Base-by-base conservation (phyloP, 495 filamentous ascomycete genomes). In the Neurospora africana region DNA sequence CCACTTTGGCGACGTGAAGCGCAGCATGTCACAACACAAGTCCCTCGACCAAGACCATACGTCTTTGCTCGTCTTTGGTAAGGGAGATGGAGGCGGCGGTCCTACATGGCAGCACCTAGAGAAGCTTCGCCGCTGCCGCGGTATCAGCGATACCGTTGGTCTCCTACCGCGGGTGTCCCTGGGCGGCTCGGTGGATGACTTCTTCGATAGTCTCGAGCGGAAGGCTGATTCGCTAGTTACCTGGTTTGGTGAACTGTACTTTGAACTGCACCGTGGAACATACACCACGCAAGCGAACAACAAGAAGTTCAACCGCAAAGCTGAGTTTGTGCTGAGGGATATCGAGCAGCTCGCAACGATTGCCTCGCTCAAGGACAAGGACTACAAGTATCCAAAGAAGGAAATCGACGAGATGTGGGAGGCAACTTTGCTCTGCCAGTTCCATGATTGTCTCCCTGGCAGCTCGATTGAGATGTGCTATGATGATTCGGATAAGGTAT, bases 251-350 rank as follows among this genome's bases (percentile, higher is more conserved):
- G 95, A 99, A 83, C 88, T 99, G 27, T 99, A 99, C 80, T 95
- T 99, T 76, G 95, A 99, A 81, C 86, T 98, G 33, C 95, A 99
- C 78, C 91, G 95, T 69, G 95, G 95, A 69, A 97, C 93, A 9
- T 98, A 98, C 82, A 99, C 95, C 1, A 97, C 95, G 0, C 95
- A 99, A 79, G 91, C 94, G 58, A 97, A 97, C 81, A 99, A 97
- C 82, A 99, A 99, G 81, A 88, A 88, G 70, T 94, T 95, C 82
- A 99, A 99, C 78, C 88, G 95, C 69, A 91, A 89, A 75, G 85
- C 93, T 0, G 95, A 99, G 79, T 88, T 91, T 68, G 79, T 97
- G 81, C 84, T 99, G 53, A 91, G 93, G 36, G 92, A 97, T 73
- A 82, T 99, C 23, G 95, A 99, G 79, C 88, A 91, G 72, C 82